Evolutionary conservation across 164 flowering plant species (phyloP).

Genomic region (Vitis labrusca): DNA sequence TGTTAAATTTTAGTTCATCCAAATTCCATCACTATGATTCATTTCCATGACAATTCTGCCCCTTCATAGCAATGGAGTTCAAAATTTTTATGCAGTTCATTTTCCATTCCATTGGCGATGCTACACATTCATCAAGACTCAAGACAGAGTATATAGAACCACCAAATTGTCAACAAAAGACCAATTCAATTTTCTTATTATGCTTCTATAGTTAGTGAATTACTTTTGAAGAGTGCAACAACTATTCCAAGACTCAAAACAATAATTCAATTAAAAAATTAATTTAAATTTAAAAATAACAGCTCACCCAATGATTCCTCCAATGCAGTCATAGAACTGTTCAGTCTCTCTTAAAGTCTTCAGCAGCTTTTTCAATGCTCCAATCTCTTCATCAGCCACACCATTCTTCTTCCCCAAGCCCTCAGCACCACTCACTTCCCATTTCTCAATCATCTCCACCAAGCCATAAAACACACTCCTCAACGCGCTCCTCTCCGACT

Average conservation of each 20-base stretch:
- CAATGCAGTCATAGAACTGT: constrained; percentile 85
- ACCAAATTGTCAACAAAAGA: no score
- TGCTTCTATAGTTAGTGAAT: no score
- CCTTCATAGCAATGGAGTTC: no score
- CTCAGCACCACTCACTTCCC: constrained; percentile 32
- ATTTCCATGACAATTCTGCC: no score
- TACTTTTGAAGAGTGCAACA: no score
- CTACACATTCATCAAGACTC: no score
- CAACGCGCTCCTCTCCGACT: constrained; percentile 37
- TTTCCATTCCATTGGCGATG: no score
- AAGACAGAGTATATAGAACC: no score
- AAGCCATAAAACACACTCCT: constrained; percentile 62
- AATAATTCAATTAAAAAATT: neutral
- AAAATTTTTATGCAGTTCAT: no score
- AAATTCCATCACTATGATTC: no score
- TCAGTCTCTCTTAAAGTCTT: constrained; percentile 62
- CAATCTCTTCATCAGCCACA: constrained; percentile 21
- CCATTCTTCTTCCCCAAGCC: constrained; percentile 13
- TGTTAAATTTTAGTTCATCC: no score
- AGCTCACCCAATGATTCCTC: constrained; percentile 89
- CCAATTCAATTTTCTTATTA: no score
- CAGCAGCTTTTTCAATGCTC: constrained; percentile 52
- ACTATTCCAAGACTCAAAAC: neutral
- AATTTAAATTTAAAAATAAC: neutral
- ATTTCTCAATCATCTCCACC: constrained; percentile 69